phyloP scores from a whole-genome alignment of 352 stramenopile species.

The Aphanomyces astaci region DNA sequence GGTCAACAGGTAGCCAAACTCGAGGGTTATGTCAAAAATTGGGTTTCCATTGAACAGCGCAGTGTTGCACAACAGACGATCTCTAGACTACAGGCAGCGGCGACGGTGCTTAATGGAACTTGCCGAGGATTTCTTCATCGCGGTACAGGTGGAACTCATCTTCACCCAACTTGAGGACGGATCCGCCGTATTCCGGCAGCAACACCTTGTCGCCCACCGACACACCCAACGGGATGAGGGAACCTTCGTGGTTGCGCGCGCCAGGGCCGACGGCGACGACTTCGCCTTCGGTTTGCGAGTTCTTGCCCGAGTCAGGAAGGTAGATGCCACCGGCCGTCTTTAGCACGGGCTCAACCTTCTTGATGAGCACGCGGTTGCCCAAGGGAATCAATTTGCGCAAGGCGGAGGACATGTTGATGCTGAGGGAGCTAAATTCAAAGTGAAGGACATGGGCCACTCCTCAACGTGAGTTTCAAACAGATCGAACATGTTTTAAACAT shows the following conservation, averaged over 20 bases:
- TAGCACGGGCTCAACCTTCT: constrained; percentile 85
- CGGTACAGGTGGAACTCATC: constrained; percentile 93
- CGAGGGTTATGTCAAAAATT: background rate
- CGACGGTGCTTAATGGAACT: constrained; percentile 73
- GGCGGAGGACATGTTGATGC: constrained; percentile 27
- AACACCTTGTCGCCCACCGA: constrained; percentile 92
- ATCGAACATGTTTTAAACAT: background rate
- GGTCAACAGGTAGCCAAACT: background rate
- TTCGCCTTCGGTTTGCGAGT: constrained; percentile 92
- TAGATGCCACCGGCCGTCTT: constrained; percentile 93
- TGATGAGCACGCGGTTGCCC: constrained; percentile 92
- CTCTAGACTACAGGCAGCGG: constrained; percentile 1
- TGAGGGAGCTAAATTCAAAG: constrained; percentile 3
- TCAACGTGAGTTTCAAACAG: background rate
- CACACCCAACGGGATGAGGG: constrained; percentile 79
- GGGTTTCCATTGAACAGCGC: background rate
- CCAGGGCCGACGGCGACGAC: constrained; percentile 92
- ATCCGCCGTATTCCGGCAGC: constrained; percentile 94
- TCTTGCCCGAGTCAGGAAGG: constrained; percentile 86
- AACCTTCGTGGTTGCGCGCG: constrained; percentile 81
- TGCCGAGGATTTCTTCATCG: constrained; percentile 96
- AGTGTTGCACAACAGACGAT: background rate
- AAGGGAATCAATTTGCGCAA: constrained; percentile 89
- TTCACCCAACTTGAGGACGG: constrained; percentile 85
- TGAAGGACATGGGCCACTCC: background rate